These are phyloP conservation scores for Novymonas esmeraldas DNA, from an alignment of 208 protist species.

Conservation along the genomic window DNA sequence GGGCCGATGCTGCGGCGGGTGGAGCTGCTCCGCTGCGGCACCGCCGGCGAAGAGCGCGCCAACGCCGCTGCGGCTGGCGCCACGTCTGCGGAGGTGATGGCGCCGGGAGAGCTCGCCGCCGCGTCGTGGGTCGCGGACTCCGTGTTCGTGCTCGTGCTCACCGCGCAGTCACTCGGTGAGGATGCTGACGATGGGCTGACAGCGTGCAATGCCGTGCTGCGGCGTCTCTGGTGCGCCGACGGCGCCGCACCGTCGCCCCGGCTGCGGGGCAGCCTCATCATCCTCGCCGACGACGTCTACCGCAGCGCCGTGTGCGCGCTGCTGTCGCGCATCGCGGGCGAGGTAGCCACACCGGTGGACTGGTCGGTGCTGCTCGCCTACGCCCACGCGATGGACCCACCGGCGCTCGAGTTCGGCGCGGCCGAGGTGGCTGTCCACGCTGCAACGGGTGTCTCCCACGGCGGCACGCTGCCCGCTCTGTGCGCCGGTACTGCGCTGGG, in stretches of 20 bases:
- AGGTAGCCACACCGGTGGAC: conserved; percentile 9
- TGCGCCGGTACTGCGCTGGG: conserved; percentile 65
- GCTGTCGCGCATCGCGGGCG: conserved; percentile 5
- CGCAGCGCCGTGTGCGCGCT: conserved; percentile 16
- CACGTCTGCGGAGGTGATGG: conserved; percentile 1
- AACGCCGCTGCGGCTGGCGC: background rate
- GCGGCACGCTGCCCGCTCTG: conserved; percentile 44
- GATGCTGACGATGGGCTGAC: conserved; percentile 7
- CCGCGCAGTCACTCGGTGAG: conserved; percentile 15
- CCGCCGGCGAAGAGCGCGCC: background rate
- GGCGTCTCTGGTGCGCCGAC: conserved; percentile 13
- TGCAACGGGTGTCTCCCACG: conserved; percentile 7
- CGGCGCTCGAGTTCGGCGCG: conserved; percentile 51
- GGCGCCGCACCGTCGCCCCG: background rate
- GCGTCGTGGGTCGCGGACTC: background rate
- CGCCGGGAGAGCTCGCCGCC: background rate
- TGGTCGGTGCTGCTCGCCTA: conserved; percentile 35
- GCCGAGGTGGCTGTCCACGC: conserved; percentile 24
- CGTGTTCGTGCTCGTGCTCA: conserved; percentile 31
- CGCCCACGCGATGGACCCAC: conserved; percentile 47
- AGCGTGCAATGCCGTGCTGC: conserved; percentile 16
- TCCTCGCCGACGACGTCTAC: conserved; percentile 25
- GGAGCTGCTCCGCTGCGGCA: conserved; percentile 2
- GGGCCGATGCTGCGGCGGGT: conserved; percentile 25
- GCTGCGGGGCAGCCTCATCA: conserved; percentile 18